Conservation (phyloP, 176 grass and related monocot genomes). For the Thinopyrum elongatum region DNA sequence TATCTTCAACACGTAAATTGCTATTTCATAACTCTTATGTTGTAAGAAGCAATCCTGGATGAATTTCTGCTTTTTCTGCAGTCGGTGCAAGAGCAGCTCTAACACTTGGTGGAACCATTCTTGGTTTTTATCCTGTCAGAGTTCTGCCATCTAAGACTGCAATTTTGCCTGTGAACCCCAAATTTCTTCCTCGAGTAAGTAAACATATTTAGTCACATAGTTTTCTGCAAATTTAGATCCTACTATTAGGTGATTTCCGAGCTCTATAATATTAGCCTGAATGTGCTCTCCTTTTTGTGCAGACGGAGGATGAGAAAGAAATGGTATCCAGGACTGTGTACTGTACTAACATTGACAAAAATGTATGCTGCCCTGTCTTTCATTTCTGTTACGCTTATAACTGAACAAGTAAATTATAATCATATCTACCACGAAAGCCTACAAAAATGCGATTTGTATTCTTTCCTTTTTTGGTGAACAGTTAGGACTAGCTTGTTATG, state of each 20-base stretch:
- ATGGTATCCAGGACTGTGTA: conserved; percentile 98
- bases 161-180: conserved; percentile 95
- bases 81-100: conserved; percentile 87
- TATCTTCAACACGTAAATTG: conserved; percentile 5
- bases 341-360: conserved; percentile 99
- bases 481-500: background rate
- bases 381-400: conserved; percentile 22
- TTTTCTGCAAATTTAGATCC: background rate
- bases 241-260: background rate
- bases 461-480: background rate
- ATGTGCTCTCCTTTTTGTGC: conserved; percentile 28
- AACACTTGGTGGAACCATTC: conserved; percentile 73
- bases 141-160: conserved; percentile 97
- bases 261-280: conserved; percentile 15
- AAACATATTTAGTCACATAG: background rate
- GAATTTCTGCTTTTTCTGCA: conserved; percentile 33
- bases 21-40: background rate
- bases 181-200: conserved; percentile 86
- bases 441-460: background rate
- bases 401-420: background rate
- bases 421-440: background rate
- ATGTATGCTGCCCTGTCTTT: conserved; percentile 41
- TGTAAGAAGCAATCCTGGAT: conserved; percentile 25
- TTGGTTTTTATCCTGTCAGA: conserved; percentile 93
- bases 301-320: conserved; percentile 95